phyloP scores from a whole-genome alignment of 805 yeast genomes.

The Metschnikowia dekortorum region DNA sequence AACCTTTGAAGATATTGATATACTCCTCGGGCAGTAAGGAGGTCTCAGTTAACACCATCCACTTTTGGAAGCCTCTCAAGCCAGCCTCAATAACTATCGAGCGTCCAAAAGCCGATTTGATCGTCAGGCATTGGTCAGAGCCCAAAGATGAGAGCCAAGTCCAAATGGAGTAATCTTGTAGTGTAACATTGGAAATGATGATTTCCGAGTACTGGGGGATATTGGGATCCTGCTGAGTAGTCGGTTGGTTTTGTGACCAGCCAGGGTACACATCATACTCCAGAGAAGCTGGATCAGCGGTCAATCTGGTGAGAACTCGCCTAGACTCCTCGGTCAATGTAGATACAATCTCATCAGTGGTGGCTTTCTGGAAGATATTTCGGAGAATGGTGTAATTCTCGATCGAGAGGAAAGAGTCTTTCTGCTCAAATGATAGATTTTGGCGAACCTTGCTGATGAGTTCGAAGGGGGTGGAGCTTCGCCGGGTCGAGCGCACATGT shows the following conservation, averaged over 20 bases:
- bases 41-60: constrained; percentile 73
- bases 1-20: constrained; percentile 19
- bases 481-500: constrained; percentile 49
- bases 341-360: constrained; percentile 48
- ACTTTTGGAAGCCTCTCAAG: constrained; percentile 70
- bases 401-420: constrained; percentile 63
- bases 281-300: constrained; percentile 33
- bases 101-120: constrained; percentile 72
- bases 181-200: constrained; percentile 53
- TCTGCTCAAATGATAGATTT: constrained; percentile 63
- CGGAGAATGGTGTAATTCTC: constrained; percentile 76
- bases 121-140: constrained; percentile 61
- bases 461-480: constrained; percentile 50
- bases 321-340: constrained; percentile 72
- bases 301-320: constrained; percentile 44
- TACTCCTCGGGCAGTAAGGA: constrained; percentile 41
- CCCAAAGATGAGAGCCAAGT: constrained; percentile 81
- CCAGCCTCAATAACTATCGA: constrained; percentile 80
- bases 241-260: constrained; percentile 21
- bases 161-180: constrained; percentile 89
- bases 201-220: constrained; percentile 39
- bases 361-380: constrained; percentile 60
- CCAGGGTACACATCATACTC: constrained; percentile 39
- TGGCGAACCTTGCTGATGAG: constrained; percentile 46
- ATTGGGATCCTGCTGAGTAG: constrained; percentile 10